Conservation (phyloP, 768 basidiomycete species). For the Cyclocybe aegerita region DNA sequence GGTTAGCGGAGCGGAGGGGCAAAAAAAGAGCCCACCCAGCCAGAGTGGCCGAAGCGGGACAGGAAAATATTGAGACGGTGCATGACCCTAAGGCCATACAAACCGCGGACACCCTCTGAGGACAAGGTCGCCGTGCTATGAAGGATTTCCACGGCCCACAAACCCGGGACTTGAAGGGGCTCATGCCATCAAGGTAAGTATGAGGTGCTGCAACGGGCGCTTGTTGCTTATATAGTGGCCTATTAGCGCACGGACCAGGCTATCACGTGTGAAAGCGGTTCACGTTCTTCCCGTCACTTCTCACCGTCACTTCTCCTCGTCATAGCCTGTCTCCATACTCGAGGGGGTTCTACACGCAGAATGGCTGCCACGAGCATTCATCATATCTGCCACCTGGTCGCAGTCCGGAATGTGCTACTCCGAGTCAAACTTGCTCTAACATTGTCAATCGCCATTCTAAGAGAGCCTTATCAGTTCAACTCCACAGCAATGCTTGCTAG, state of each 20-base stretch:
- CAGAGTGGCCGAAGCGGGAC: slow-evolving; percentile 68
- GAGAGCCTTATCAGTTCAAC: too few species aligned
- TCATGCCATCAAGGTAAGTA: slow-evolving; percentile 69
- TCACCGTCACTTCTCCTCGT: neutral
- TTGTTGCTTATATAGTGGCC: slow-evolving; percentile 20
- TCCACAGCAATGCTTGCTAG: too few species aligned
- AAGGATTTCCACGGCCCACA: slow-evolving; percentile 55
- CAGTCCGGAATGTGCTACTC: too few species aligned
- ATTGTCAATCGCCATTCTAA: too few species aligned
- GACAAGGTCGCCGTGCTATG: slow-evolving; percentile 78
- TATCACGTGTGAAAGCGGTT: neutral
- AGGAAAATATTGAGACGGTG: slow-evolving; percentile 81
- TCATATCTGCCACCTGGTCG: too few species aligned
- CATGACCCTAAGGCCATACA: slow-evolving; percentile 75
- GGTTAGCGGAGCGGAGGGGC: slow-evolving; percentile 14
- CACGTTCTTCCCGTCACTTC: neutral
- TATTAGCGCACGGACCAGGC: slow-evolving; percentile 37
- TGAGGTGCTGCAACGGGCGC: slow-evolving; percentile 25
- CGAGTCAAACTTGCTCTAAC: too few species aligned
- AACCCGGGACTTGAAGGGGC: slow-evolving; percentile 53
- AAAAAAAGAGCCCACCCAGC: slow-evolving; percentile 52
- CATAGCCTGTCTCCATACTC: too few species aligned
- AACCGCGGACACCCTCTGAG: slow-evolving; percentile 56
- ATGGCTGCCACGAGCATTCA: too few species aligned
- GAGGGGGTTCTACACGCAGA: too few species aligned